Base-by-base conservation (phyloP, 2,329 filamentous ascomycete genomes). In the Catunica adiposa region DNA sequence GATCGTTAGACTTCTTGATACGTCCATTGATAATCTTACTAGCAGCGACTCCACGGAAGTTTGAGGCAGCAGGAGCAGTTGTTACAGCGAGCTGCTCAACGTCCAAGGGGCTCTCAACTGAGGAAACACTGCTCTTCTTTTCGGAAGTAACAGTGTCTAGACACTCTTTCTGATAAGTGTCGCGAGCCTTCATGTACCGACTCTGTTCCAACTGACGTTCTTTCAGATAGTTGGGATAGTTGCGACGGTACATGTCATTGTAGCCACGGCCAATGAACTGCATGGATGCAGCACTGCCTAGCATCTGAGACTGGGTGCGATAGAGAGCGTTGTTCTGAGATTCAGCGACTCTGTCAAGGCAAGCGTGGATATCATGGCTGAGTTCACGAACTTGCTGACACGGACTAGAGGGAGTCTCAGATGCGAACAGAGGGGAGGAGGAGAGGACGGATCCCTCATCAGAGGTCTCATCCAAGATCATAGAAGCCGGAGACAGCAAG, bases 401-500 rank as follows among this genome's bases (percentile, higher is more conserved):
- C 15, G 50, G 50, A 48, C 40, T 54, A 37, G 53, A 46, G 15
- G 42, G 20, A 22, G 40, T 17, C 3, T 34, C 9, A 20, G 17
- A 23, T 15, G 34, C 9, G 31, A 57, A 57, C 15, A 57, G 23
- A 14, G 56, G 31, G 9, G 51, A 15, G 25, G 46, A 44, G 2
- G n/a, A 42, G 9, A 15, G 26, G n/a, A 40, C 34, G 2, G 40
- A 34, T n/a, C 29, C 11, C 5, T 54, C 51, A 42, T 57, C 56
- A n/a, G 15, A 37, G 25, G 42, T 22, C 29, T n/a, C 17, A 44
- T 57, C 56, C 25, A 54, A 34, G 3, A 54, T 44, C 51, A 53
- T 54, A n/a, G 56, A 57, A 14, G 56, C 56, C 17, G 56, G 56
- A 15, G 56, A 57, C 42, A 57, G 37, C 4, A 57, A 51, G 25